Conservation (phyloP, 345 rosid species). For the Aquilaria malaccensis region DNA sequence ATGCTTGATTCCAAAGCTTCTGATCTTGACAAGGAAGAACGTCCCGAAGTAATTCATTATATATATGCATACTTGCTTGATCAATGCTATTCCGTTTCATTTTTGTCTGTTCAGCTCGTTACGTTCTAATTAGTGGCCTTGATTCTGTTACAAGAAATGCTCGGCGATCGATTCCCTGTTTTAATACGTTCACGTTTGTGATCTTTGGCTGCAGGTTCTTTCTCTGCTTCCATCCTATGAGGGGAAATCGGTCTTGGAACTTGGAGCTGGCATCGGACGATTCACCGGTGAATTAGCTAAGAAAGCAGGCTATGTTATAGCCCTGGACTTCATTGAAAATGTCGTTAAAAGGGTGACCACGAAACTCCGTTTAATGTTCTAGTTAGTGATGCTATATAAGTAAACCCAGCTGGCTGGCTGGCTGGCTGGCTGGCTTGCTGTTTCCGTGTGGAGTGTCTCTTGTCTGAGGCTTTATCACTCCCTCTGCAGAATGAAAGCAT, state of each 20-base stretch:
- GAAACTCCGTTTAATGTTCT: slow-evolving; percentile 1
- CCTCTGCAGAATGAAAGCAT: slow-evolving; percentile 57
- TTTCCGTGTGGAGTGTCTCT: neutral
- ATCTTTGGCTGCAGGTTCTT: slow-evolving; percentile 42
- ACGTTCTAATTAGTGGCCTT: too few relatives aligned
- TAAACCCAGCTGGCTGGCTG: neutral
- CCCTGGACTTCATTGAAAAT: slow-evolving; percentile 81
- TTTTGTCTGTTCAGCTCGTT: too few relatives aligned
- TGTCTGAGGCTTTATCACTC: neutral
- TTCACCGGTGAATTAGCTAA: slow-evolving; percentile 82
- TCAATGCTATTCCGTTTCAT: too few relatives aligned
- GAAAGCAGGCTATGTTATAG: slow-evolving; percentile 67
- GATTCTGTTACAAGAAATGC: too few relatives aligned
- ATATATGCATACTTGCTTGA: too few relatives aligned
- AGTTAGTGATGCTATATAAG: neutral
- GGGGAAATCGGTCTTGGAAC: slow-evolving; percentile 70
- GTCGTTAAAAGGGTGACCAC: slow-evolving; percentile 67
- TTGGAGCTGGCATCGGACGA: slow-evolving; percentile 98
- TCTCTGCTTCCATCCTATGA: slow-evolving; percentile 72
- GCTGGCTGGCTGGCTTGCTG: neutral
- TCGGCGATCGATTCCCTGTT: too few relatives aligned
- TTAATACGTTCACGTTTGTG: too few relatives aligned
- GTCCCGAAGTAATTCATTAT: slow-evolving; percentile 58
- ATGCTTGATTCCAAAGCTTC: slow-evolving; percentile 92
- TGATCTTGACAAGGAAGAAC: slow-evolving; percentile 96